phyloP scores from a whole-genome alignment of 805 yeast genomes.

The Pichia ethanolica region DNA sequence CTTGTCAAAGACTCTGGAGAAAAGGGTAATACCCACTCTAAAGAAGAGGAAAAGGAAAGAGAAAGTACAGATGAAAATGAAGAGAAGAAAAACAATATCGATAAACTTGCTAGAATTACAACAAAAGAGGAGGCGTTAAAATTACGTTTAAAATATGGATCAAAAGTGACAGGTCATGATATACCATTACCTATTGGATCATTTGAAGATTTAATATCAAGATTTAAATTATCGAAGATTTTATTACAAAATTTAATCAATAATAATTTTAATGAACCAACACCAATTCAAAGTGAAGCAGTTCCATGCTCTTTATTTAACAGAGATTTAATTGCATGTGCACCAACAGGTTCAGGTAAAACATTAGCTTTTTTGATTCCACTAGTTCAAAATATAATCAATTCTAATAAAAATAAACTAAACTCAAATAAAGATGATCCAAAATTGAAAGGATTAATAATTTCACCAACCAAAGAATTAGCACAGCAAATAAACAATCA shows the following conservation, averaged over 20 bases:
- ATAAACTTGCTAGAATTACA: conserved; percentile 30
- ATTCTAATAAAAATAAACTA: conserved; percentile 29
- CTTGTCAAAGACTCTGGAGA: conserved; percentile 16
- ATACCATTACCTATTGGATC: conserved; percentile 88
- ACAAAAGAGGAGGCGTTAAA: conserved; percentile 51
- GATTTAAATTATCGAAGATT: conserved; percentile 57
- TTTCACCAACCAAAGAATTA: conserved; percentile 93
- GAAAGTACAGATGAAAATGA: conserved; percentile 15
- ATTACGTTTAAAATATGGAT: conserved; percentile 52
- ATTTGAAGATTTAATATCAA: conserved; percentile 66
- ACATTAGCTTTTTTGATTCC: conserved; percentile 89
- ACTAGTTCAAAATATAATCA: conserved; percentile 44
- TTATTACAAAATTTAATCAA: conserved; percentile 57
- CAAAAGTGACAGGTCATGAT: conserved; percentile 77
- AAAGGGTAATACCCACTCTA: conserved; percentile 25
- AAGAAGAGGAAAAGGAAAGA: conserved; percentile 20
- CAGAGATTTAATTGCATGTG: conserved; percentile 85
- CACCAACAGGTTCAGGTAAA: conserved; percentile 98
- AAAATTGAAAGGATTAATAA: conserved; percentile 67
- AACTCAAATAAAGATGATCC: conserved; percentile 17
- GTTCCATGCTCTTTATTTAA: conserved; percentile 65
- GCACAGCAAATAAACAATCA: conserved; percentile 79
- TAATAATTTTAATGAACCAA: conserved; percentile 75
- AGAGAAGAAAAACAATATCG: neutral
- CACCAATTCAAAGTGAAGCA: conserved; percentile 88